Conservation (phyloP, 2,329 filamentous ascomycete species). For the Talaromyces sp. region DNA sequence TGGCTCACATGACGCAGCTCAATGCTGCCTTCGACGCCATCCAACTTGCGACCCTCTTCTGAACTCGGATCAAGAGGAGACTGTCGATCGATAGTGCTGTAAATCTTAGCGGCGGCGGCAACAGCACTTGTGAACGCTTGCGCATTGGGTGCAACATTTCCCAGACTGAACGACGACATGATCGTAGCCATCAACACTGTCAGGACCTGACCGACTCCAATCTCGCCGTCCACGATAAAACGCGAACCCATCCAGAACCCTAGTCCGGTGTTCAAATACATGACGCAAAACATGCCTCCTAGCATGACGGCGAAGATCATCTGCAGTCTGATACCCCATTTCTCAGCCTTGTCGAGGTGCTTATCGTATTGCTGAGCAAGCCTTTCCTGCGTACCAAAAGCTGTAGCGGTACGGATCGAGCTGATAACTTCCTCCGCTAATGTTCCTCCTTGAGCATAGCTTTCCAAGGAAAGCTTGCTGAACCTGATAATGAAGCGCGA, state of each 20-base stretch:
- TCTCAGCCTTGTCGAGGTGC: conserved; percentile 69
- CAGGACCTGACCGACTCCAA: conserved; percentile 59
- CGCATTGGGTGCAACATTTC: conserved; percentile 78
- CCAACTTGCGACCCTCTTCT: conserved; percentile 67
- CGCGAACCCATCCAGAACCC: conserved; percentile 84
- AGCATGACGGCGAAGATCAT: conserved; percentile 71
- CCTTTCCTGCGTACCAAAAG: conserved; percentile 89
- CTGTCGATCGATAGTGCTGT: conserved; percentile 80
- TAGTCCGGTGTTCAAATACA: conserved; percentile 83
- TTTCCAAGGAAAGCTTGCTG: conserved; percentile 71
- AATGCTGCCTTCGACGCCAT: conserved; percentile 70
- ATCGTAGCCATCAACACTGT: conserved; percentile 88
- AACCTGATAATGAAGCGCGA: conserved; percentile 74
- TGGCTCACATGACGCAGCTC: conserved; percentile 80
- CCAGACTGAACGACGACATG: conserved; percentile 87
- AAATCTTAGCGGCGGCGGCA: conserved; percentile 86
- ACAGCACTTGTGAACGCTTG: conserved; percentile 82
- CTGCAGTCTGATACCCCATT: conserved; percentile 73
- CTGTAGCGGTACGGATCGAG: conserved; percentile 85
- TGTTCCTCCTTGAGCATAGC: conserved; percentile 80
- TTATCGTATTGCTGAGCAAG: conserved; percentile 80
- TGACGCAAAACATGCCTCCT: conserved; percentile 73
- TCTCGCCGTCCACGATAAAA: conserved; percentile 63
- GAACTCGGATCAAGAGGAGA: conserved; percentile 79
- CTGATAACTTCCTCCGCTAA: conserved; percentile 92